Base-by-base conservation (phyloP, 805 yeast genomes). In the Lipomyces starkeyi region DNA sequence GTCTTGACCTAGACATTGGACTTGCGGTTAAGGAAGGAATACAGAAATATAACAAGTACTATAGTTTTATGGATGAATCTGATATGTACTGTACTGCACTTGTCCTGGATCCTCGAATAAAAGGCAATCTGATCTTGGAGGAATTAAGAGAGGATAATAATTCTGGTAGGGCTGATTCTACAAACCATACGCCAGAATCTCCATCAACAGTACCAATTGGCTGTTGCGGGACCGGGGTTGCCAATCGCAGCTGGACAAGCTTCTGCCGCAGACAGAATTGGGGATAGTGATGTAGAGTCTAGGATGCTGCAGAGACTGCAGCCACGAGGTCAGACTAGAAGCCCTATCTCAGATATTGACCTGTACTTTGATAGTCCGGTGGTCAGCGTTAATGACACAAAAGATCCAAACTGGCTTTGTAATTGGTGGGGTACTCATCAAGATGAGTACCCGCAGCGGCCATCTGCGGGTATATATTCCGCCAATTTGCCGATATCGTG, bases 71-170 rank as follows among this genome's bases (percentile, higher is more conserved):
- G 37, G 58, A 55, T 32, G 58, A 55, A 11, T 11, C 14, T 55
- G 58, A 25, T n/a, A 2, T 32, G 32, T 22, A 55, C 37, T 55
- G 1, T 55, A 55, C 58, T 22, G 58, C 58, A 1, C 37, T 55
- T 14, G 27, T 55, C 58, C 58, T 55, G 58, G 58, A 55, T 55
- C 58, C 58, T 32, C 32, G 58, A 13, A 35, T 55, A 14, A 55
- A 55, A 22, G 58, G 58, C 20, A 55, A 55, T 55, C 37, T 55
- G 34, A 34, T 57, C 40, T 25, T 32, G 34, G 60, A 57, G 40
- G 40, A 57, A 57, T 20, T 27, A n/a, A n/a, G n/a, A n/a, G n/a
- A n/a, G n/a, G n/a, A n/a, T n/a, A n/a, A n/a, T n/a, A n/a, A n/a
- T n/a, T n/a, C 60, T 32, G 60, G 27, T 27, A 32, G n/a, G 25